Conservation (phyloP, 2,329 filamentous ascomycete genomes). For the Xylariaceae sp. region DNA sequence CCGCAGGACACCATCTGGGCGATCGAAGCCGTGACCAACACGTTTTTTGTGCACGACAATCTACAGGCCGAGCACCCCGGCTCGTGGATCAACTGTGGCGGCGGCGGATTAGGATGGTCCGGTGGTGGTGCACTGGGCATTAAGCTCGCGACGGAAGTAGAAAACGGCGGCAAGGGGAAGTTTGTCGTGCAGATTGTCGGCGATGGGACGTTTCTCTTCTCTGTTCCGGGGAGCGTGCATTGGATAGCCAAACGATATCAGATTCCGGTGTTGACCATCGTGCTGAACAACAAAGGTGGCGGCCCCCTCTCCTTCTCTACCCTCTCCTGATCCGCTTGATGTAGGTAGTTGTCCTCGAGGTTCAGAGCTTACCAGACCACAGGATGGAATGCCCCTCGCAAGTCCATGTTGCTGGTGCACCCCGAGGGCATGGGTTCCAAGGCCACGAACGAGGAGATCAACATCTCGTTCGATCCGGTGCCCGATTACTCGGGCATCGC, state of each 20-base stretch:
- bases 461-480: conserved; percentile 54
- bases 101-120: conserved; percentile 50
- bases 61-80: conserved; percentile 54
- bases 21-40: conserved; percentile 71
- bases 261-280: conserved; percentile 50
- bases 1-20: conserved; percentile 61
- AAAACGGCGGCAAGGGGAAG: conserved; percentile 38
- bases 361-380: conserved; percentile 2
- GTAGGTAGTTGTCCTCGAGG: not conserved
- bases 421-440: conserved; percentile 51
- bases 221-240: conserved; percentile 50
- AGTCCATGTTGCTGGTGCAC: conserved; percentile 53
- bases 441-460: conserved; percentile 58
- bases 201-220: conserved; percentile 54
- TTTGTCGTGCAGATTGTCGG: conserved; percentile 54
- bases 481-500: conserved; percentile 59
- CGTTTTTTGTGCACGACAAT: conserved; percentile 62
- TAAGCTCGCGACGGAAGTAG: conserved; percentile 40
- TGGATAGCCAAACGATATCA: conserved; percentile 52
- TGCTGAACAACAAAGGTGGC: conserved; percentile 53
- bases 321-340: not conserved
- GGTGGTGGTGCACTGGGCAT: conserved; percentile 47
- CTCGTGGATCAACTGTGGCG: conserved; percentile 50
- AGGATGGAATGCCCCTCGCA: conserved; percentile 58
- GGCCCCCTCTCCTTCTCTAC: conserved; percentile 1